Conservation (phyloP, 2,329 filamentous ascomycete species). For the Sarocladiaceae sp. region DNA sequence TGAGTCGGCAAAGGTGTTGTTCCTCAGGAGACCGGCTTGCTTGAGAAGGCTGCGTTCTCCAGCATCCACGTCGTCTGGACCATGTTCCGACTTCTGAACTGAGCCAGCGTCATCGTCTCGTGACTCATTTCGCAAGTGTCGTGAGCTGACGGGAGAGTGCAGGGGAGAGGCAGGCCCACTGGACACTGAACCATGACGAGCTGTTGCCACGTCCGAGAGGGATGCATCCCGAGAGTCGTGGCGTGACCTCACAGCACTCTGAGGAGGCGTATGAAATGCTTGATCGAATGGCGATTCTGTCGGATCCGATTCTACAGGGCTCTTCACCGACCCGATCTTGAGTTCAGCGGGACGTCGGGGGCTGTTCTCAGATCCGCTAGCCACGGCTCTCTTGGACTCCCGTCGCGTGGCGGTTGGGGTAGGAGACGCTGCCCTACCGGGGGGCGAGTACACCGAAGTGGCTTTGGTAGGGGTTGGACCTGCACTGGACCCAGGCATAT, state of each 20-base stretch:
- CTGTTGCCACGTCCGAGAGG: constrained; percentile 16
- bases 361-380: constrained; percentile 18
- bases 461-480: constrained; percentile 20
- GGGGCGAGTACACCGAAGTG: constrained; percentile 18
- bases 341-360: constrained; percentile 22
- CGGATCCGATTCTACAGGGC: neutral
- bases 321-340: neutral
- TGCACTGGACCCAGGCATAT: constrained; percentile 29
- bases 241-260: constrained; percentile 18
- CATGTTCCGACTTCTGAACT: constrained; percentile 13
- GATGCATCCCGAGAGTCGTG: constrained; percentile 21
- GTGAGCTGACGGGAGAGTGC: constrained; percentile 18
- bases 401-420: constrained; percentile 17
- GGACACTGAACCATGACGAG: constrained; percentile 25
- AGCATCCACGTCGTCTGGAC: constrained; percentile 50
- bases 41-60: constrained; percentile 62
- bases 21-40: constrained; percentile 58
- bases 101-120: constrained; percentile 14
- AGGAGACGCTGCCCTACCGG: constrained; percentile 20
- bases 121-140: constrained; percentile 14
- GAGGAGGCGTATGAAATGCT: constrained; percentile 24
- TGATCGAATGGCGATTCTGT: constrained; percentile 21
- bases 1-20: constrained; percentile 22
- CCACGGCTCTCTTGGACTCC: constrained; percentile 22
- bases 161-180: constrained; percentile 23